A percentile compares a stretch with the other conserved stretches of the same genome.
Evolutionary conservation across 2,329 filamentous ascomycete genomes (phyloP).

Genomic region (Colletotrichum orchidophilum): DNA sequence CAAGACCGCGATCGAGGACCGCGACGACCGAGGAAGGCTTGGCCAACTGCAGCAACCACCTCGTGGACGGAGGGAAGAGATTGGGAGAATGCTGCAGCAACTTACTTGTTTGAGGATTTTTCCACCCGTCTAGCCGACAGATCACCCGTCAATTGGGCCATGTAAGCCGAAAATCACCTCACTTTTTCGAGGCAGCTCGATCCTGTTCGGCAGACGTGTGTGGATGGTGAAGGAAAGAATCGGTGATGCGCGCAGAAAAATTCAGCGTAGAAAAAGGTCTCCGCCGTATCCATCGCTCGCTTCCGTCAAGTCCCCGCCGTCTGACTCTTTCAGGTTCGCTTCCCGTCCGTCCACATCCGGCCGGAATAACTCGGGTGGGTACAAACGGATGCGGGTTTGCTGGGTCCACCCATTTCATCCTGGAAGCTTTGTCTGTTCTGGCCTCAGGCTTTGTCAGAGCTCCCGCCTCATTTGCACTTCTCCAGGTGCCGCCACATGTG

Average conservation of each 20-base stretch:
- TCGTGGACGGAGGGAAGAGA: slow-evolving; percentile 22
- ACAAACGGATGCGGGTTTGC: neutral
- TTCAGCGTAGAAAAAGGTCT: slow-evolving; percentile 27
- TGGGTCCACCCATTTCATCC: neutral
- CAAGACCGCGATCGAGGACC: neutral
- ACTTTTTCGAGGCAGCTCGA: slow-evolving; percentile 17
- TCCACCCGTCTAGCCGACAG: slow-evolving; percentile 35
- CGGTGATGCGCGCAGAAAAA: slow-evolving; percentile 17
- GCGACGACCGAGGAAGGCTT: neutral
- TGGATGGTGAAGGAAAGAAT: slow-evolving; percentile 16
- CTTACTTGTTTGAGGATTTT: slow-evolving; percentile 37
- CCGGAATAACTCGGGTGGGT: slow-evolving; percentile 13
- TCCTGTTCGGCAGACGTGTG: slow-evolving; percentile 30
- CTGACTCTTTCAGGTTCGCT: slow-evolving; percentile 24
- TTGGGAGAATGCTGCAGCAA: slow-evolving; percentile 11
- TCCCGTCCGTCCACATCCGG: neutral
- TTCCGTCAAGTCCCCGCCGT: slow-evolving; percentile 17
- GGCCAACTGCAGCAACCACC: neutral
- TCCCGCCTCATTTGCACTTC: neutral
- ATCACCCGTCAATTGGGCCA: slow-evolving; percentile 36
- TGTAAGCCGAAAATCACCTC: slow-evolving; percentile 31
- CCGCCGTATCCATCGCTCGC: slow-evolving; percentile 28
- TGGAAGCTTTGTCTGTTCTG: too few species aligned
- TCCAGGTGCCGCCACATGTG: neutral
- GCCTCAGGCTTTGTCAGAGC: neutral